Evolutionary conservation across 768 basidiomycete genomes (phyloP), one percentile per base, ranked within the genome.

Genomic region (Trichaptum fuscoviolaceum): DNA sequence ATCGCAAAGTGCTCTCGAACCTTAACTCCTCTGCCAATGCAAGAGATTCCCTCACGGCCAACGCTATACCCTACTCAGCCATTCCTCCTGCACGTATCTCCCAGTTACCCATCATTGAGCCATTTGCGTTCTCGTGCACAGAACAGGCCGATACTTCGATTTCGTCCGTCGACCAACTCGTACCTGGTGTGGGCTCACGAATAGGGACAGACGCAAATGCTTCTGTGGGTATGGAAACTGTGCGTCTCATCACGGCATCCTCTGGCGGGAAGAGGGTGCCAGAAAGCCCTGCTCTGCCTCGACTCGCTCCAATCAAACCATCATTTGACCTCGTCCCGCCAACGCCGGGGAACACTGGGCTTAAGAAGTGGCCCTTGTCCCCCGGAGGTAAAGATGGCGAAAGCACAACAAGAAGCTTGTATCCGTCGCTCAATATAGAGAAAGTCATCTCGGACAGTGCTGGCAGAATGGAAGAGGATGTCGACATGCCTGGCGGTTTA

Each of bases 291-390:
- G 79, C 77, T 35, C 91, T 91, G 0, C 91, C 91, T 0, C 84
- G 82, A 64, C 81, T 93, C 2, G 81, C 84, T 68, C 86, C 90
- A 0, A 87, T 88, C 71, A 76, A 83, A 60, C 90, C 90, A 1
- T 79, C 80, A 10, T 92, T 91, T 69, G 90, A 92, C 68, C 79
- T 92, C 30, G 81, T 84, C 23, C 79, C 88, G 69, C 84, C 80
- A 25, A 87, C 85, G 59, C 90, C 88, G 0, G 71, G 74, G 5
- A 72, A 67, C 3, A 59, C 68, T 15, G 69, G 63, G 2, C 65
- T 67, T 7, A 65, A 30, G 12, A 71, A 0, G 69, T 76, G 83
- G 79, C 81, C 83, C 0, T 71, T 79, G 34, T 80, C 83, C 0
- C 82, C 74, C 2, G 58, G 70, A 27, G 67, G 68, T 35, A 67